phyloP scores from a whole-genome alignment of 2,329 filamentous ascomycete genomes.

The Cadophora malorum region DNA sequence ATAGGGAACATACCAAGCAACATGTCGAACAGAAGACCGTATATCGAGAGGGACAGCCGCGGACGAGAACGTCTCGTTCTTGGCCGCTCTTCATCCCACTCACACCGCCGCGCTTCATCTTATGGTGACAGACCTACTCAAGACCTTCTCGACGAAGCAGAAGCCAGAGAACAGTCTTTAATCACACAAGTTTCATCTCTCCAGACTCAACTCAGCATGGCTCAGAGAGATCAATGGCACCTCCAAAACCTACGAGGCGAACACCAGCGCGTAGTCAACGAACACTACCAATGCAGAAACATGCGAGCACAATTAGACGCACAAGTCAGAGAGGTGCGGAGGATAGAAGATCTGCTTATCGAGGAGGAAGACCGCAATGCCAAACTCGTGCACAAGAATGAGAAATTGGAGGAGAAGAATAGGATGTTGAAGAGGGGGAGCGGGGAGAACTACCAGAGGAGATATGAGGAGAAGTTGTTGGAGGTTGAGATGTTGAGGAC shows the following conservation, averaged over 20 bases:
- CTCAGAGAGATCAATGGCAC: conserved; percentile 33
- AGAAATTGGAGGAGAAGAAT: conserved; percentile 36
- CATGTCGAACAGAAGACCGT: conserved; percentile 33
- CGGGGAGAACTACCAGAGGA: conserved; percentile 27
- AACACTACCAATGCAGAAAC: conserved; percentile 33
- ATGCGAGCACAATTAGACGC: conserved; percentile 31
- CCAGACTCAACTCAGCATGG: conserved; percentile 32
- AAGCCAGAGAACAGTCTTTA: conserved; percentile 32
- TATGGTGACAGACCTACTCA: conserved; percentile 17
- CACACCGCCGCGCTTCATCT: conserved; percentile 23
- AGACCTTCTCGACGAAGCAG: conserved; percentile 35
- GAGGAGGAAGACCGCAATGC: conserved; percentile 30
- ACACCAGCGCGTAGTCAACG: conserved; percentile 29
- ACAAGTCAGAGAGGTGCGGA: conserved; percentile 25
- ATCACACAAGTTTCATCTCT: conserved; percentile 28
- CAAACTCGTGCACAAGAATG: conserved; percentile 26
- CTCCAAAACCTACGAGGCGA: conserved; percentile 29
- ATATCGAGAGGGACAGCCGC: conserved; percentile 33
- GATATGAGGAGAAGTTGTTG: conserved; percentile 37
- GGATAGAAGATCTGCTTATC: conserved; percentile 28
- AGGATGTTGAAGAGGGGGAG: conserved; percentile 33
- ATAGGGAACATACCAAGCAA: conserved; percentile 34
- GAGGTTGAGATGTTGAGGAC: conserved; percentile 36
- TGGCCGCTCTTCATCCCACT: conserved; percentile 16
- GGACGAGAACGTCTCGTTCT: conserved; percentile 36